A percentile compares a stretch with the other conserved stretches of the same genome.
Conservation (phyloP, 2,329 filamentous ascomycete genomes). For the Curvularia lunata region DNA sequence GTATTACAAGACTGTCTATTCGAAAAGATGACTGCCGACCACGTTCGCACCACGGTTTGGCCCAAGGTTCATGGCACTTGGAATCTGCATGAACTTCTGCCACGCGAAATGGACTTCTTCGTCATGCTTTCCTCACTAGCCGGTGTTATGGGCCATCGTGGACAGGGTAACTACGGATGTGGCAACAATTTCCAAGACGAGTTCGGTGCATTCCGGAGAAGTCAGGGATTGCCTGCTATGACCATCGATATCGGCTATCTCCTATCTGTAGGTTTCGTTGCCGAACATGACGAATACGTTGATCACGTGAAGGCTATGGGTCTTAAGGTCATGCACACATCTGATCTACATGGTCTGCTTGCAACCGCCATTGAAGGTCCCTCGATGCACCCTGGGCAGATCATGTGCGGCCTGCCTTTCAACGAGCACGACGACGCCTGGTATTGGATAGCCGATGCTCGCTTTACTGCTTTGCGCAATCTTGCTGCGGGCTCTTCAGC, state of each 20-base stretch:
- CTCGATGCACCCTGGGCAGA: conserved; percentile 8
- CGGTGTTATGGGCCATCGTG: conserved; percentile 26
- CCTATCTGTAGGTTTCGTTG: conserved; percentile 35
- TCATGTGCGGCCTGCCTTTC: conserved; percentile 17
- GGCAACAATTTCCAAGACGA: conserved; percentile 32
- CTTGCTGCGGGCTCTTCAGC: conserved; percentile 10
- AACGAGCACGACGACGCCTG: conserved; percentile 13
- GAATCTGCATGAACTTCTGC: conserved; percentile 31
- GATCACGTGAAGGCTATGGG: conserved; percentile 17
- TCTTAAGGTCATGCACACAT: conserved; percentile 15
- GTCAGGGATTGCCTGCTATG: conserved; percentile 44
- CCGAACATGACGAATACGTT: conserved; percentile 16
- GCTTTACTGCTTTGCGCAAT: conserved; percentile 10
- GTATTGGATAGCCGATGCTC: conserved; percentile 14
- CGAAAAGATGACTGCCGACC: conserved; percentile 19
- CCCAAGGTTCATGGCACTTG: conserved; percentile 47
- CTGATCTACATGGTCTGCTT: conserved; percentile 12
- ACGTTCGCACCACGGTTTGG: conserved; percentile 7
- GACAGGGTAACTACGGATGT: conserved; percentile 32
- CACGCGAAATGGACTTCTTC: conserved; percentile 31
- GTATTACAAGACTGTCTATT: conserved; percentile 25
- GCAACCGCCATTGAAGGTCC: conserved; percentile 13
- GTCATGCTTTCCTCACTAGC: conserved; percentile 28
- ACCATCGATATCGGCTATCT: conserved; percentile 35
- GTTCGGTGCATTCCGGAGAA: conserved; percentile 25